A percentile compares a stretch with the other conserved stretches of the same genome.
Evolutionary conservation across 352 stramenopile genomes (phyloP).

Genomic region (Globisporangium rhizosaccharum): DNA sequence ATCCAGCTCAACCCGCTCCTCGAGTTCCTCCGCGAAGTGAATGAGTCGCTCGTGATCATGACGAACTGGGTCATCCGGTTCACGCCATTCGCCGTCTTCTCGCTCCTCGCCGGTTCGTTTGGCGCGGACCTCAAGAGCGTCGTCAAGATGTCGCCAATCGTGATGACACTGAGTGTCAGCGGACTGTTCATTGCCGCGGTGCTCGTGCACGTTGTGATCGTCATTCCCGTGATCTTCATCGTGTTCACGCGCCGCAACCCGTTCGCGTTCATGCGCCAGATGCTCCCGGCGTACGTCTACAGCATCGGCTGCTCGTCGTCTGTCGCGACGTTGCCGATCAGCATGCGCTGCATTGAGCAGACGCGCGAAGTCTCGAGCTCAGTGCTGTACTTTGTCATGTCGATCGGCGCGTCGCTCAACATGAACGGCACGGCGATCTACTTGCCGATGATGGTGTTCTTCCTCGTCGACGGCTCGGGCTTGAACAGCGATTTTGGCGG

Average conservation of each 20-base stretch:
- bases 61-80: conserved; percentile 66
- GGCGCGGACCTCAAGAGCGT: conserved; percentile 27
- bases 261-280: conserved; percentile 64
- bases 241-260: conserved; percentile 60
- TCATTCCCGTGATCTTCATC: conserved; percentile 54
- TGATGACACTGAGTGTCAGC: conserved; percentile 41
- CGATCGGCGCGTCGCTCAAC: conserved; percentile 57
- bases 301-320: conserved; percentile 72
- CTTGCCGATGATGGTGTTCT: conserved; percentile 64
- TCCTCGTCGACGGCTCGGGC: conserved; percentile 56
- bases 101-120: conserved; percentile 62
- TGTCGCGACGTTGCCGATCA: conserved; percentile 60
- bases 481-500: conserved; percentile 27
- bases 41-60: conserved; percentile 77
- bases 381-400: conserved; percentile 71
- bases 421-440: conserved; percentile 80
- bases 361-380: conserved; percentile 47
- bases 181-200: conserved; percentile 34
- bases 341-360: conserved; percentile 53
- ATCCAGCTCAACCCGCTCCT: conserved; percentile 71
- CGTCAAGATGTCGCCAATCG: conserved; percentile 36
- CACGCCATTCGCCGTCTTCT: conserved; percentile 67
- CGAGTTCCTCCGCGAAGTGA: conserved; percentile 73
- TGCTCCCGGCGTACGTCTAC: conserved; percentile 68
- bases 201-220: conserved; percentile 55